These are phyloP conservation scores for Ogataea polymorpha DNA, from an alignment of 805 yeast species.

Conservation along the genomic window DNA sequence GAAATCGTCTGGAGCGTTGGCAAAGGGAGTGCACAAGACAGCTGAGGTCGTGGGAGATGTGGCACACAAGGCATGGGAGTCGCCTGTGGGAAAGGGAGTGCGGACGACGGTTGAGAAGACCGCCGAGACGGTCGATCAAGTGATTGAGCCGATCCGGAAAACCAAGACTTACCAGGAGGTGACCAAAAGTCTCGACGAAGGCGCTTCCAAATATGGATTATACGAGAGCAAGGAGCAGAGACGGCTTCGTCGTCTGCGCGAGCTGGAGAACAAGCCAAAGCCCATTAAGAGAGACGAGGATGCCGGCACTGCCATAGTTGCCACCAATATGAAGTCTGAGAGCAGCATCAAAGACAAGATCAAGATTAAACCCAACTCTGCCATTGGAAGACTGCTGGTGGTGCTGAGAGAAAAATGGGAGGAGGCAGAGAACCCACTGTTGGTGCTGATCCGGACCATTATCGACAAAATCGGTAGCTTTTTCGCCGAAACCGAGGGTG, in stretches of 20 bases:
- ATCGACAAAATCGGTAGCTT: constrained; percentile 79
- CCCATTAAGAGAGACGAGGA: constrained; percentile 75
- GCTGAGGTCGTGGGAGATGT: constrained; percentile 92
- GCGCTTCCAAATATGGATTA: constrained; percentile 90
- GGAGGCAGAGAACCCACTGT: constrained; percentile 89
- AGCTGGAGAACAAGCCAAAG: constrained; percentile 52
- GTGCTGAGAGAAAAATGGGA: constrained; percentile 75
- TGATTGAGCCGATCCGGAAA: constrained; percentile 88
- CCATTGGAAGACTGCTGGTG: constrained; percentile 62
- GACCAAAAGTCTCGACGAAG: constrained; percentile 85
- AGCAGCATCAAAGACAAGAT: constrained; percentile 49
- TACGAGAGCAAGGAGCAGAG: constrained; percentile 83
- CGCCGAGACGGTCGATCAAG: constrained; percentile 82
- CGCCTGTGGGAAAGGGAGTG: constrained; percentile 87
- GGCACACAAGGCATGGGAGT: constrained; percentile 93
- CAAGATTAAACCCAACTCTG: constrained; percentile 62
- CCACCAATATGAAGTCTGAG: constrained; percentile 76
- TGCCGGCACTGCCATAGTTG: constrained; percentile 79
- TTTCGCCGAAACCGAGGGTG: constrained; percentile 95
- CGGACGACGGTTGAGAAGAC: constrained; percentile 78
- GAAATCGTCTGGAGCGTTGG: constrained; percentile 56
- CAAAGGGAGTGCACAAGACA: constrained; percentile 75
- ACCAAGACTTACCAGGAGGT: constrained; percentile 89
- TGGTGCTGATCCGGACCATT: constrained; percentile 75
- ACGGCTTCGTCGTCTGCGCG: constrained; percentile 63